These are phyloP conservation scores for Didymella glomerata DNA, from an alignment of 2,329 filamentous ascomycete genomes.

Conservation along the genomic window DNA sequence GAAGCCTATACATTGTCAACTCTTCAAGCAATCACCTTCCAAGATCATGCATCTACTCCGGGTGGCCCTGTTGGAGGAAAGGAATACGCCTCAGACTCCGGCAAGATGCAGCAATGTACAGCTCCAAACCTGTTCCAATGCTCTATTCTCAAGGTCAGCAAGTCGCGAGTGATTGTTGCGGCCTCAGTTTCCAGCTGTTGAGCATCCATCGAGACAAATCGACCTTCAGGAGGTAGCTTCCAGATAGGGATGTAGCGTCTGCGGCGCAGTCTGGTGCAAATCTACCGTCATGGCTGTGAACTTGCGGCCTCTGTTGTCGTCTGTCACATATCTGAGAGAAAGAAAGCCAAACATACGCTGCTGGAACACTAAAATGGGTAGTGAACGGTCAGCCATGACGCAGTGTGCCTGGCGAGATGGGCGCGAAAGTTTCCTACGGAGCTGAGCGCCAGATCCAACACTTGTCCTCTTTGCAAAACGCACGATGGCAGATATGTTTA, in stretches of 20 bases:
- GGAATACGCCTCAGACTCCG: neutral
- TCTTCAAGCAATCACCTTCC: neutral
- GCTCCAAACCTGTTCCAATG: neutral
- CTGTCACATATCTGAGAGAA: neutral
- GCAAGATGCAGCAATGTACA: neutral
- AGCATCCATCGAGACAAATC: neutral
- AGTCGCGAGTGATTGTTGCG: neutral
- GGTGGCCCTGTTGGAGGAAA: neutral
- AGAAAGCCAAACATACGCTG: neutral
- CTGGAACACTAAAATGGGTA: neutral
- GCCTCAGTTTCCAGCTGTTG: neutral
- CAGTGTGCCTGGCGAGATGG: neutral
- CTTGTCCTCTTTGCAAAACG: neutral
- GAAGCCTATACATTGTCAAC: neutral
- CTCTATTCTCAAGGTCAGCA: neutral
- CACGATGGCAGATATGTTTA: neutral
- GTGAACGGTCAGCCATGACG: neutral
- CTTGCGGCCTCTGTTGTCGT: neutral
- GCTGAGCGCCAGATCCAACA: neutral
- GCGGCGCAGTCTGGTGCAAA: neutral
- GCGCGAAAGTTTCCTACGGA: neutral
- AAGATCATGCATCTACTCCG: too few relatives aligned
- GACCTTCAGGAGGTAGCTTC: neutral
- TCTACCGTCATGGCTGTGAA: neutral
- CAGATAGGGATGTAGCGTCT: neutral